These are phyloP conservation scores for Ophiostoma sp. DNA, from an alignment of 2,329 filamentous ascomycete species.

Conservation along the genomic window DNA sequence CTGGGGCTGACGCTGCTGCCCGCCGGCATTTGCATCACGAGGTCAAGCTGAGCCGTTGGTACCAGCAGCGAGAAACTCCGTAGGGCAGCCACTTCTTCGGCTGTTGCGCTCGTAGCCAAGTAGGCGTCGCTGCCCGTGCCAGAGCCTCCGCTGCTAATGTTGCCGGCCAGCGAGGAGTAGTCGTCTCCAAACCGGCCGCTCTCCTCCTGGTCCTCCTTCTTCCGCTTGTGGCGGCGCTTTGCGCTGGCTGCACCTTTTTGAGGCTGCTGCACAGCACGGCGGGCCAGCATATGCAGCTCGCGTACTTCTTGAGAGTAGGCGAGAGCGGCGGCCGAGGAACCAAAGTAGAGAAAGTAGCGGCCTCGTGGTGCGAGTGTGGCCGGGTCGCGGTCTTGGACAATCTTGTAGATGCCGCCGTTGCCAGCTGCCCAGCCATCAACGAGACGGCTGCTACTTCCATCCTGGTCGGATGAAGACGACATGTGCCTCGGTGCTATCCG, in stretches of 20 bases:
- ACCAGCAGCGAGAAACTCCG: constrained; percentile 39
- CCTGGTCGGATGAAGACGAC: background rate
- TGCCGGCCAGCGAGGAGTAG: background rate
- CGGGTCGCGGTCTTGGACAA: constrained; percentile 65
- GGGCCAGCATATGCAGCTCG: constrained; percentile 47
- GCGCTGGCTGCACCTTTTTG: constrained; percentile 32
- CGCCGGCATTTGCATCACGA: constrained; percentile 30
- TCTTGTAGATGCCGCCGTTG: constrained; percentile 38
- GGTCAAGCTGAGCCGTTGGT: constrained; percentile 33
- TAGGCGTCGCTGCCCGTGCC: background rate
- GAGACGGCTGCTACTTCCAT: background rate
- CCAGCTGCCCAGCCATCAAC: constrained; percentile 66
- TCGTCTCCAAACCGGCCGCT: constrained; percentile 11
- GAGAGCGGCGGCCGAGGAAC: constrained; percentile 56
- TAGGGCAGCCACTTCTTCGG: constrained; percentile 25
- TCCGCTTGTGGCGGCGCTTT: constrained; percentile 31
- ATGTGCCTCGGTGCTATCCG: constrained; percentile 59
- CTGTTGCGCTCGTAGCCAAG: constrained; percentile 28
- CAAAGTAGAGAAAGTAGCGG: constrained; percentile 70
- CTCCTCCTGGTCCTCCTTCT: constrained; percentile 23
- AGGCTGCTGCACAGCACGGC: constrained; percentile 32
- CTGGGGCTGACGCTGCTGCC: background rate
- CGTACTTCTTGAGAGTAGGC: constrained; percentile 60
- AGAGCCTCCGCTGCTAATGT: background rate
- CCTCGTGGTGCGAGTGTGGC: constrained; percentile 63